Base-by-base conservation (phyloP, 495 filamentous ascomycete genomes). In the Penicillium subrubescens region DNA sequence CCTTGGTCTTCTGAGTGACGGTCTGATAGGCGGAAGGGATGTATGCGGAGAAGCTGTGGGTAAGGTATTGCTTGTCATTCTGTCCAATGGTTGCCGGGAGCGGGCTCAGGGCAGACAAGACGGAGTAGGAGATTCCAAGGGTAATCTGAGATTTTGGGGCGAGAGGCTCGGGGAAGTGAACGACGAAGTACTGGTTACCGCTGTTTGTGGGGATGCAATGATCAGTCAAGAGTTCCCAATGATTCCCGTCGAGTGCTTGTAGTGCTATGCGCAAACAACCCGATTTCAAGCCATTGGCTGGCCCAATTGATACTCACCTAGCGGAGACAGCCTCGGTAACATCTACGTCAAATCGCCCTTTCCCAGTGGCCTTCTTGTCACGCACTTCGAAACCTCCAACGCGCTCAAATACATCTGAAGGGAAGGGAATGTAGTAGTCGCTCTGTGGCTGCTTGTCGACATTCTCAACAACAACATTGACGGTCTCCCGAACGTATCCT, bases 381-480 rank as follows among this genome's bases (percentile, higher is more conserved):
- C 88, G 89, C 21, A 93, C 95, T 80, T 98, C 94, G 52, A 99
- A 76, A 35, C 89, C 92, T 67, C 94, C 96, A 51, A 98, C 74
- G 60, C 84, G 89, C 55, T 84, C 84, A 70, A 95, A 83, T 68
- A 91, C 83, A 54, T 90, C 86, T 52, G 84, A 83, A 53, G 88
- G 88, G 79, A 98, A 94, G 4, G 93, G 89, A 37, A 97, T 71
- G 76, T 89, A 97, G 84, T 97, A 98, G 75, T 94, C 89, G 77
- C 84, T 83, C 73, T 98, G 95, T 11, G 92, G 84, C 56, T 88
- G 78, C 41, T 84, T 87, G 70, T 86, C 85, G 67, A 90, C 80
- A 78, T 99, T 99, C 84, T 99, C 92, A 56, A 98, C 89, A 31
- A 96, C 83, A 10, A 97, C 91, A 80, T 98, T 97, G 84, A 97